A percentile compares a stretch with the other conserved stretches of the same genome.
These are phyloP conservation scores for Dendrostoma leiphaemia DNA, from an alignment of 2,329 filamentous ascomycete genomes.

Conservation along the genomic window DNA sequence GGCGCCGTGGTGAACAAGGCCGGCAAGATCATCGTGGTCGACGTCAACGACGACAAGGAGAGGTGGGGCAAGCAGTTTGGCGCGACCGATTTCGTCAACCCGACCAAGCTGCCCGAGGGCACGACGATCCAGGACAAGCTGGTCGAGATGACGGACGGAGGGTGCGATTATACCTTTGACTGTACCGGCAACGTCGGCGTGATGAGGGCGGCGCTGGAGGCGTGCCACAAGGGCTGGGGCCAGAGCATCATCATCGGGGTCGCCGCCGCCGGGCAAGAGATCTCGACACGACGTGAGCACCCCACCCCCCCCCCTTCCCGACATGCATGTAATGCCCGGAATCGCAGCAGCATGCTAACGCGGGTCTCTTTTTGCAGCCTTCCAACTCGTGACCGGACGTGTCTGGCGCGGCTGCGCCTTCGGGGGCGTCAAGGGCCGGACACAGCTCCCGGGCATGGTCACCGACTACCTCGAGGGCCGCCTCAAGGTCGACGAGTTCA, in stretches of 20 bases:
- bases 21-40: constrained; percentile 69
- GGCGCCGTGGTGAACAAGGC: constrained; percentile 85
- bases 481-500: constrained; percentile 99
- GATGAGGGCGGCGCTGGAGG: constrained; percentile 93
- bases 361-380: constrained; percentile 55
- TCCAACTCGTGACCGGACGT: constrained; percentile 97
- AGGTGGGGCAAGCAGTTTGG: constrained; percentile 92
- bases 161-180: constrained; percentile 98
- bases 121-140: constrained; percentile 89
- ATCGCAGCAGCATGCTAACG: not conserved
- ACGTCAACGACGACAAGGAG: constrained; percentile 86
- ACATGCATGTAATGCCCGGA: no score
- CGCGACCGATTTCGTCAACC: constrained; percentile 96
- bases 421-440: constrained; percentile 95
- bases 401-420: constrained; percentile 98
- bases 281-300: constrained; percentile 82
- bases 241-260: constrained; percentile 98
- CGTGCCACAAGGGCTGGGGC: constrained; percentile 99
- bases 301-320: not conserved
- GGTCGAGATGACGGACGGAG: constrained; percentile 96
- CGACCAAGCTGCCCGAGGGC: constrained; percentile 65
- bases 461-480: constrained; percentile 84
- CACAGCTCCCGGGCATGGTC: constrained; percentile 84
- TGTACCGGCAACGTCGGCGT: constrained; percentile 97
- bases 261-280: constrained; percentile 93